phyloP scores from a whole-genome alignment of 345 rosid genomes.

The Garcia nutans region DNA sequence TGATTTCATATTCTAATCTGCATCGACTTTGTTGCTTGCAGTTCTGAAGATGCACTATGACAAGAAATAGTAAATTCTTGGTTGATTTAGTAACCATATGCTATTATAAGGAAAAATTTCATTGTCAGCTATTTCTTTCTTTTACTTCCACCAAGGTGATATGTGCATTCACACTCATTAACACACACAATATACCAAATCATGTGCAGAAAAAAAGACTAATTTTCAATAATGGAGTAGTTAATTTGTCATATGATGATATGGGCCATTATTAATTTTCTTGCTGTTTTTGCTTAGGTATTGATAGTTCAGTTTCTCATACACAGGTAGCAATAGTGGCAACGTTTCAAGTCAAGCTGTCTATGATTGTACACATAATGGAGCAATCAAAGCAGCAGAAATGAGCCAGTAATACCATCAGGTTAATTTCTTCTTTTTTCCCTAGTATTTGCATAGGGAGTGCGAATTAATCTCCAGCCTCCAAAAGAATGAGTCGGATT shows the following conservation, averaged over 20 bases:
- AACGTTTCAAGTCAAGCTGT: slow-evolving; percentile 4
- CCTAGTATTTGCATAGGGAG: no score
- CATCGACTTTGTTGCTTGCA: background rate
- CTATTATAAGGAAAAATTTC: background rate
- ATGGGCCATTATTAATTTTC: no score
- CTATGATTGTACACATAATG: background rate
- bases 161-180: background rate
- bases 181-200: background rate
- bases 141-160: background rate
- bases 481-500: no score
- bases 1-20: background rate
- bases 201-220: background rate
- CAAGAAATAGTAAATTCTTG: background rate
- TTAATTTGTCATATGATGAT: background rate
- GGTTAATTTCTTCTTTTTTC: no score
- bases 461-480: no score
- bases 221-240: no score
- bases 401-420: background rate
- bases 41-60: background rate
- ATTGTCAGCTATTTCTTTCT: background rate
- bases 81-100: background rate
- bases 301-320: background rate
- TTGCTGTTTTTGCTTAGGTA: slow-evolving; percentile 9
- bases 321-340: background rate
- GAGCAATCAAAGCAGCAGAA: background rate